A percentile compares a stretch with the other conserved stretches of the same genome.
Evolutionary conservation across 495 filamentous ascomycete species (phyloP).

Genomic region (Tuber magnatum): DNA sequence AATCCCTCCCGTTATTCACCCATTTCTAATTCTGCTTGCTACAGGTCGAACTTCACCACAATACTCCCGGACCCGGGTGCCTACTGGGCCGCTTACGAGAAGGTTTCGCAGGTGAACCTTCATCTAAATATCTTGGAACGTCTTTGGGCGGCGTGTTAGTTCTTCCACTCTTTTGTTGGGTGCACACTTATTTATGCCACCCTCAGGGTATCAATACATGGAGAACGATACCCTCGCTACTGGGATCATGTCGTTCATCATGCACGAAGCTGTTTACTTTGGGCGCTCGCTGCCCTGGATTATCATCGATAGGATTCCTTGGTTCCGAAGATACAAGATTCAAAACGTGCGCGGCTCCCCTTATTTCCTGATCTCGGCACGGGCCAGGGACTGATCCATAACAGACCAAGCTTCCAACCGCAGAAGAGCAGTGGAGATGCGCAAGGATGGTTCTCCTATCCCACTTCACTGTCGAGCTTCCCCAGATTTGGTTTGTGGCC

Average conservation of each 20-base stretch:
- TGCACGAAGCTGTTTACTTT: conserved; percentile 94
- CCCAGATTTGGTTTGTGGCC: conserved; percentile 71
- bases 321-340: conserved; percentile 88
- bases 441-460: conserved; percentile 81
- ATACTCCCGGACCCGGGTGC: conserved; percentile 41
- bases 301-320: conserved; percentile 78
- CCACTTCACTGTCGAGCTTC: conserved; percentile 94
- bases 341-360: conserved; percentile 58
- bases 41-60: conserved; percentile 41
- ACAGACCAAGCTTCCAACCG: conserved; percentile 81
- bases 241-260: conserved; percentile 86
- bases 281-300: conserved; percentile 89
- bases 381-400: conserved; percentile 6
- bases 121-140: conserved; percentile 76
- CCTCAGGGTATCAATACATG: conserved; percentile 85
- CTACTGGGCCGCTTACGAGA: conserved; percentile 77
- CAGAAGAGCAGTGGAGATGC: conserved; percentile 88
- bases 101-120: conserved; percentile 79
- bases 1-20: neutral
- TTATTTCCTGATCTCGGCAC: neutral
- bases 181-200: neutral
- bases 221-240: conserved; percentile 93
- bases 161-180: neutral
- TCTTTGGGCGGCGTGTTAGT: conserved; percentile 70
- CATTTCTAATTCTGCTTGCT: neutral